Evolutionary conservation across 805 yeast species (phyloP), one percentile per base, ranked within the genome.

Genomic region (Gaillardinia entomophila): DNA sequence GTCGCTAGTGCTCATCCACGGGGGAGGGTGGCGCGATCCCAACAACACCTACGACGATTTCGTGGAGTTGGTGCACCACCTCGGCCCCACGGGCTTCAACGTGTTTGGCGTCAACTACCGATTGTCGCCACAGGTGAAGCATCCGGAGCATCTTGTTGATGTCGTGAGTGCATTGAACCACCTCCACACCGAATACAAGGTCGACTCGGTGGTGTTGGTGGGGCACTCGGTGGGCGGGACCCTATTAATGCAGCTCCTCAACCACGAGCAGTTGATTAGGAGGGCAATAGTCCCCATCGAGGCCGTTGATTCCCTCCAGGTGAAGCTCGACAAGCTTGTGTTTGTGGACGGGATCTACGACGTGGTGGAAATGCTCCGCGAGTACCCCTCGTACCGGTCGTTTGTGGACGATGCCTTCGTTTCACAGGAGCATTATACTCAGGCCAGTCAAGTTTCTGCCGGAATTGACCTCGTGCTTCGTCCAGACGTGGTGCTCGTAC

Each of bases 201-300:
- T 40, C 6, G 20, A 31, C 3, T 30, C 39, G 4, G 19, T 53
- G n/a, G 55, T 45, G 48, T 12, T 64, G 0, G 62, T 74, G 8
- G 96, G 95, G 0, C 95, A 86, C 57, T 82, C 92, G 1, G 92
- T 78, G 4, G 96, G 96, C 2, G 85, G 89, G 2, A 77, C 83
- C 1, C 48, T 83, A 29, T 60, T 70, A 4, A 60, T 78, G 23
- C 89, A 82, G 45, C 41, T 72, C n/a, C 42, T 73, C 8, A 57
- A 61, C 31, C 48, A 37, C 32, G 32, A 26, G 12, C 39, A 46
- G 19, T 45, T 58, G 4, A n/a, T n/a, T n/a, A n/a, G n/a, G n/a
- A n/a, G n/a, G n/a, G n/a, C n/a, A n/a, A n/a, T n/a, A n/a, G n/a
- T n/a, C n/a, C n/a, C n/a, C n/a, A 19, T 56, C 8, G 34, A 28